Conservation (phyloP, 2,329 filamentous ascomycete genomes). For the Teratosphaeria nubilosa region DNA sequence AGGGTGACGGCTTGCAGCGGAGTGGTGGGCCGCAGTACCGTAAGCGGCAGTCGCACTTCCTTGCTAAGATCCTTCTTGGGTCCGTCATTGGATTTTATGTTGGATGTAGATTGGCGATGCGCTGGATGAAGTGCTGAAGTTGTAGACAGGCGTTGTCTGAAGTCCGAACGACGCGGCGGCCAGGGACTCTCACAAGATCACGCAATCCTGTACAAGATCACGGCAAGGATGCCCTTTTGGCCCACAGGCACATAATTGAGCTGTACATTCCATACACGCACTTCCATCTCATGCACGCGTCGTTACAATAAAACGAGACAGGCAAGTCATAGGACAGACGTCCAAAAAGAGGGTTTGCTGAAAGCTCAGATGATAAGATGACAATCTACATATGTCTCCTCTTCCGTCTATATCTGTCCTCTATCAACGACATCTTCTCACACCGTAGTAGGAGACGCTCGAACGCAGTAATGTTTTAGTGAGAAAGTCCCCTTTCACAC, state of each 20-base stretch:
- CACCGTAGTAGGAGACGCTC: not conserved
- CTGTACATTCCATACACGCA: too few relatives aligned
- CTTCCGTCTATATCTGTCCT: not conserved
- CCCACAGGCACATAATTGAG: too few relatives aligned
- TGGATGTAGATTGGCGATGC: not conserved
- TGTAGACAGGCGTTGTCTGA: not conserved
- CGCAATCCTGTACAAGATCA: too few relatives aligned
- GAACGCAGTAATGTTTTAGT: not conserved
- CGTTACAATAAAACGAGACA: too few relatives aligned
- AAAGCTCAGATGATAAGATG: not conserved
- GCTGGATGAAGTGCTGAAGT: not conserved
- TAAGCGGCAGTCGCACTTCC: not conserved
- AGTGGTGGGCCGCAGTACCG: not conserved
- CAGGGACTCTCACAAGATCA: too few relatives aligned
- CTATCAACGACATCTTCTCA: not conserved
- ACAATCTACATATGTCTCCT: not conserved
- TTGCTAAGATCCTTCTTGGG: not conserved
- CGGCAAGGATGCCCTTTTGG: too few relatives aligned
- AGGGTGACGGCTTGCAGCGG: not conserved
- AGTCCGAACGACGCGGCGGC: not conserved
- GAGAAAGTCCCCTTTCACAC: constrained; percentile 4
- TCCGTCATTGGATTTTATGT: not conserved
- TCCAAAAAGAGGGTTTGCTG: too few relatives aligned
- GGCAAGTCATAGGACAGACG: too few relatives aligned
- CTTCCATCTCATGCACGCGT: too few relatives aligned